Evolutionary conservation across 2,329 filamentous ascomycete species (phyloP).

Genomic region (Fusarium sp.): DNA sequence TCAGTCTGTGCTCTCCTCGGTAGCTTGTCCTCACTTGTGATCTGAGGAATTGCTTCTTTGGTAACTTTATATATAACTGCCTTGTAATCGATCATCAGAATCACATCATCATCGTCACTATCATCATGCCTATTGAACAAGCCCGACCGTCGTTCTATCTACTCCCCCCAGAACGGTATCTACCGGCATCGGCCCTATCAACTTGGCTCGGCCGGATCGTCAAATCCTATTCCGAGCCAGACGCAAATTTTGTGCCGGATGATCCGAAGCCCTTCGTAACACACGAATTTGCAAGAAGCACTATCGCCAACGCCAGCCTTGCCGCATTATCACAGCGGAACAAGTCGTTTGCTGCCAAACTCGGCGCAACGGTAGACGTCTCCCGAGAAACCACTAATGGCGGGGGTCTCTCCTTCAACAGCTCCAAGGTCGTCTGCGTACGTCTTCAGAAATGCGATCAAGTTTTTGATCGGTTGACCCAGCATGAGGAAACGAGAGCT

Average conservation of each 20-base stretch:
- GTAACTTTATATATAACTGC: neutral
- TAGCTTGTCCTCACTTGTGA: neutral
- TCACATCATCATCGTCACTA: neutral
- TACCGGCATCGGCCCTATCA: neutral
- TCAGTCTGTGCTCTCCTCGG: neutral
- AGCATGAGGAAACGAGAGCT: neutral
- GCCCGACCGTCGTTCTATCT: neutral
- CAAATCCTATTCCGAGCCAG: neutral
- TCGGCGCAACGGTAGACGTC: neutral
- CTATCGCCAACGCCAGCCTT: neutral
- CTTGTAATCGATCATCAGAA: neutral
- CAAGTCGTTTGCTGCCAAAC: neutral
- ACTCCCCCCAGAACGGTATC: neutral
- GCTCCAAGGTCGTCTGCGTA: neutral
- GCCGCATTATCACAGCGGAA: neutral
- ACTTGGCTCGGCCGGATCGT: neutral
- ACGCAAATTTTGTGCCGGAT: neutral
- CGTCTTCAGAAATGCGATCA: neutral
- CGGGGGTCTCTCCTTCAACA: neutral
- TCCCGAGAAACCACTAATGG: neutral
- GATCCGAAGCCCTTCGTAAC: neutral
- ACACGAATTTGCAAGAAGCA: neutral
- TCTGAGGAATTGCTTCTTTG: neutral
- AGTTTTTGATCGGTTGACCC: neutral
- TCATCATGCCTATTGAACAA: neutral